Evolutionary conservation across 441 rosid genomes (phyloP).

Genomic region (Erysimum cheiri): DNA sequence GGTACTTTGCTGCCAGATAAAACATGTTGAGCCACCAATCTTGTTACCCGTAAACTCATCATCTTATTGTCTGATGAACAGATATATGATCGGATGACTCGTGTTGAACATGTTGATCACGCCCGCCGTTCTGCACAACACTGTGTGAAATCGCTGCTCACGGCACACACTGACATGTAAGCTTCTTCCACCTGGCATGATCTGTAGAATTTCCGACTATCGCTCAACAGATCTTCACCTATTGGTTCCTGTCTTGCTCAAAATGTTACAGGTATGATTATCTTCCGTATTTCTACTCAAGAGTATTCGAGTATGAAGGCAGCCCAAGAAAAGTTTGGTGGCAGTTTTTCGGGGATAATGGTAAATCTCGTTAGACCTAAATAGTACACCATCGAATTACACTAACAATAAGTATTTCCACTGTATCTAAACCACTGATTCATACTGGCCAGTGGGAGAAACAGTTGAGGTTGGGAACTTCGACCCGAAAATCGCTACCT

Average conservation of each 20-base stretch:
- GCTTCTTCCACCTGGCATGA: constrained; percentile 23
- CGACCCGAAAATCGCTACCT: constrained; percentile 89
- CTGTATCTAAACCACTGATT: constrained; percentile 24
- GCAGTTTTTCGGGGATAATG: constrained; percentile 95
- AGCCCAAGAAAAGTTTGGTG: constrained; percentile 94
- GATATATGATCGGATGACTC: constrained; percentile 80
- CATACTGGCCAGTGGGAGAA: constrained; percentile 75
- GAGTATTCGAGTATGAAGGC: constrained; percentile 92
- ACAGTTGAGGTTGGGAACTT: constrained; percentile 80
- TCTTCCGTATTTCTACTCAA: constrained; percentile 90
- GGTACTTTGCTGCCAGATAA: constrained; percentile 51
- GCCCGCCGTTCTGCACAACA: constrained; percentile 93
- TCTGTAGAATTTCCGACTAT: not conserved
- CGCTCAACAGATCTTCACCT: constrained; percentile 31
- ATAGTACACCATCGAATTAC: not conserved
- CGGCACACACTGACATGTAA: constrained; percentile 74
- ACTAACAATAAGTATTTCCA: not conserved
- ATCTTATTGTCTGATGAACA: constrained; percentile 43
- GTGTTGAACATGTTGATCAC: constrained; percentile 95
- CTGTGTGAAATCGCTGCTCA: constrained; percentile 73
- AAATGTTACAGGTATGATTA: constrained; percentile 75
- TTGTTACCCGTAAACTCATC: constrained; percentile 18
- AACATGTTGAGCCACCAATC: constrained; percentile 14
- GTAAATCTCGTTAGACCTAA: constrained; percentile 41
- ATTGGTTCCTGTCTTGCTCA: constrained; percentile 17